phyloP scores from a whole-genome alignment of 1,139 yeast species.

The Meyerozyma elateridarum region DNA sequence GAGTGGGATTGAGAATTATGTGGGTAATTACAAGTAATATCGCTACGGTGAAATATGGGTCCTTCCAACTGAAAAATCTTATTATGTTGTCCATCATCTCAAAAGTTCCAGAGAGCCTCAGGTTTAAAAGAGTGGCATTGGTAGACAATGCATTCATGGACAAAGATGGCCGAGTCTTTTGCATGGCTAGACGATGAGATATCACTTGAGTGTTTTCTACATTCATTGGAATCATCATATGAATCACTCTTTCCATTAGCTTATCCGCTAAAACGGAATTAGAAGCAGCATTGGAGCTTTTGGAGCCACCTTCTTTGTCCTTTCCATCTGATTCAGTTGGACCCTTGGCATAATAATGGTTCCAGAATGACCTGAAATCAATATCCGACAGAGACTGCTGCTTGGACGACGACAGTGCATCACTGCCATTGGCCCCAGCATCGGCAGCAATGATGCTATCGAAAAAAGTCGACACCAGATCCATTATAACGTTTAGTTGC shows the following conservation, averaged over 20 bases:
- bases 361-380: slow-evolving; percentile 12
- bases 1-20: slow-evolving; percentile 57
- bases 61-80: slow-evolving; percentile 57
- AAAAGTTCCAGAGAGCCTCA: slow-evolving; percentile 61
- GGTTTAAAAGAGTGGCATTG: slow-evolving; percentile 62
- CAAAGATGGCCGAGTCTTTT: slow-evolving; percentile 61
- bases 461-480: slow-evolving; percentile 19
- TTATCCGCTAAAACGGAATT: slow-evolving; percentile 54
- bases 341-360: slow-evolving; percentile 6
- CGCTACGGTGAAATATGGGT: slow-evolving; percentile 60
- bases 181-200: slow-evolving; percentile 50
- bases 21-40: slow-evolving; percentile 52
- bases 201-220: slow-evolving; percentile 35
- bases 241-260: slow-evolving; percentile 61
- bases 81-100: slow-evolving; percentile 53
- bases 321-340: background rate
- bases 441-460: slow-evolving; percentile 19
- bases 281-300: slow-evolving; percentile 5
- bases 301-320: background rate
- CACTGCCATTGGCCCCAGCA: slow-evolving; percentile 7
- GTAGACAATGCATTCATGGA: slow-evolving; percentile 67
- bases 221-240: slow-evolving; percentile 68
- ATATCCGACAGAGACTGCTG: slow-evolving; percentile 5
- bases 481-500: slow-evolving; percentile 11
- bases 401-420: slow-evolving; percentile 1